These are phyloP conservation scores for Nemophila menziesii DNA, from an alignment of 257 asterid genomes.

Conservation along the genomic window DNA sequence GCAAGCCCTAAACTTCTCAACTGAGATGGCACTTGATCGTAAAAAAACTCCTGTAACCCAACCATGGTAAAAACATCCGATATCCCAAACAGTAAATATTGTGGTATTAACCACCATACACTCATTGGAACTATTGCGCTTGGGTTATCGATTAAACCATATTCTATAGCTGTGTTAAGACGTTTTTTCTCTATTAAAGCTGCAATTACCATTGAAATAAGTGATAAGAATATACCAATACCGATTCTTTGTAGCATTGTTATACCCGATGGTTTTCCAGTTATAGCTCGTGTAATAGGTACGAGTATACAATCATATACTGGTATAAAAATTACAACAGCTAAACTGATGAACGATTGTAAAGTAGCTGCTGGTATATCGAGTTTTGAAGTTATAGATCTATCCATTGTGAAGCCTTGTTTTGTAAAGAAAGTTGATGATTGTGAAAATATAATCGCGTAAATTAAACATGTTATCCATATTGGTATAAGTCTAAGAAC, in stretches of 20 bases:
- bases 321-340: slow-evolving; percentile 3
- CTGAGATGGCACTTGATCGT: slow-evolving; percentile 3
- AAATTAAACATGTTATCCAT: slow-evolving; percentile 3
- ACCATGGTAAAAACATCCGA: slow-evolving; percentile 2
- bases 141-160: background rate
- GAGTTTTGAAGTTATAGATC: background rate
- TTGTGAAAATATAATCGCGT: slow-evolving; percentile 2
- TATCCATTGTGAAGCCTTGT: slow-evolving; percentile 6
- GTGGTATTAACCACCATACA: slow-evolving; percentile 4
- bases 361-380: slow-evolving; percentile 8
- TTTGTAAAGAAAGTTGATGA: slow-evolving; percentile 4
- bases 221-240: slow-evolving; percentile 1
- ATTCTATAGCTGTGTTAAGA: slow-evolving; percentile 7
- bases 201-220: slow-evolving; percentile 1
- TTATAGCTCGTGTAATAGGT: background rate
- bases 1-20: slow-evolving; percentile 6
- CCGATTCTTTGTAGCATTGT: slow-evolving; percentile 9
- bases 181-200: slow-evolving; percentile 7
- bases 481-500: slow-evolving; percentile 7
- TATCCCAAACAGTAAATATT: slow-evolving; percentile 4
- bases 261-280: slow-evolving; percentile 9
- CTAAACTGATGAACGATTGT: background rate
- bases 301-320: slow-evolving; percentile 7
- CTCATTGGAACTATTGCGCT: slow-evolving; percentile 2
- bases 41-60: slow-evolving; percentile 8